phyloP scores from a whole-genome alignment of 768 basidiomycete genomes.

The Sarcodon sp. region DNA sequence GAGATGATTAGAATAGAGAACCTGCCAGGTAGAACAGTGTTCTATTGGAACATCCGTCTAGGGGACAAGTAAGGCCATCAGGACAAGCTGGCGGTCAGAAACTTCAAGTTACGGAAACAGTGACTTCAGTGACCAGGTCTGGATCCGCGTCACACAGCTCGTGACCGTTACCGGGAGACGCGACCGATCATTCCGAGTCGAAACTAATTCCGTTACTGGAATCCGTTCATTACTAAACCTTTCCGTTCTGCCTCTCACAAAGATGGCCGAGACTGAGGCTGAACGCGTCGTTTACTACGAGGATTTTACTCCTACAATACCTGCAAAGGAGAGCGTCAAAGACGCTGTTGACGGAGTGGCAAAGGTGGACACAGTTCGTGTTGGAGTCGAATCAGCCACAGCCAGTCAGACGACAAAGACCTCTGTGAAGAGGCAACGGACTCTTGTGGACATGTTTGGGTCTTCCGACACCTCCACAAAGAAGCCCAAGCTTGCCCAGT shows the following conservation, averaged over 20 bases:
- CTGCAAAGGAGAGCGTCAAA: not conserved
- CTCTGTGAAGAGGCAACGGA: constrained; percentile 41
- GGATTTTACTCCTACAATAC: constrained; percentile 14
- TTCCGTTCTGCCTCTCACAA: not conserved
- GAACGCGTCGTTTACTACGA: constrained; percentile 19
- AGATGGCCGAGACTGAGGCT: constrained; percentile 3
- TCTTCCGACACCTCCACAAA: constrained; percentile 26
- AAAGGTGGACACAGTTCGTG: not conserved
- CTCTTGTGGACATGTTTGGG: constrained; percentile 52
- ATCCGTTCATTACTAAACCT: not conserved
- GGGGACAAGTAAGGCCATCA: too few species aligned
- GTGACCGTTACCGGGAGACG: too few species aligned
- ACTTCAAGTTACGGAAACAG: too few species aligned
- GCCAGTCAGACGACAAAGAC: constrained; percentile 7
- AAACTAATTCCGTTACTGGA: too few species aligned
- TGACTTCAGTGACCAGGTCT: too few species aligned
- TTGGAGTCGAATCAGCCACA: not conserved
- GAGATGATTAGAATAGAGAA: too few species aligned
- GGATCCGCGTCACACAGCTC: too few species aligned
- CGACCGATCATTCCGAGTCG: too few species aligned
- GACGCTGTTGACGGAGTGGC: constrained; percentile 4
- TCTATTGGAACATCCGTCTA: too few species aligned
- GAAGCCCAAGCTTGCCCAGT: constrained; percentile 27
- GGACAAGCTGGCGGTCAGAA: too few species aligned
- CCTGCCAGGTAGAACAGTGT: too few species aligned